Evolutionary conservation across 176 grass and related monocot species (phyloP), one percentile per base, ranked within the genome.

Genomic region (Bolboschoenus planiculmis): DNA sequence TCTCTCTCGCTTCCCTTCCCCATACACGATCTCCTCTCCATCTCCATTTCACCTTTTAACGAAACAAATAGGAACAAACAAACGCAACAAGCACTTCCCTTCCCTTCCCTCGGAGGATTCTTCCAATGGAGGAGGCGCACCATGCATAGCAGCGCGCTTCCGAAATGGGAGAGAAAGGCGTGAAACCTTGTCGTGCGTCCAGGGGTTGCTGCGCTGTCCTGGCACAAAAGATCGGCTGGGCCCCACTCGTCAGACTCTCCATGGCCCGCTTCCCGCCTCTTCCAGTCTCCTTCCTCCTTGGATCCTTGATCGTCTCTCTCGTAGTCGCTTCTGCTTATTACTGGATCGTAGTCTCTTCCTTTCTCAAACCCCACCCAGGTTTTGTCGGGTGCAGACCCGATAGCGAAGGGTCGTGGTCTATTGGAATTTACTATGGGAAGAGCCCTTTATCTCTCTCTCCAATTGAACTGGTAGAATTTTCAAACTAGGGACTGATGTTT

Each of bases 381-480:
- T 71, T 85, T 74, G 50, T 3, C 13, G 96, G 96, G 7, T 99
- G 96, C 84, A 80, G 63, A 3, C 89, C 96, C 74, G 96, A 99
- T 59, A 83, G 92, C 74, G 96, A 99, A 87, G 96, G 96, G 9
- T 99, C 96, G 0, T 99, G 96, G 96, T 79, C 96, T 37, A 66
- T 99, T 57, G 96, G 96, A 73, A 37, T 99, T 44, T 99, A 81
- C 96, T 99, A 99, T 33, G 96, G 96, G 61, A 83, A 80, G 48
- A 95, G 86, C 87, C 96, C 96, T 47, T 66, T 99, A 42, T n/a
- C 88, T 33, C 96, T 99, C 39, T 92, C 86, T 4, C 86, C 96
- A 36, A 99, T 99, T 81, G 96, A 95, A 86, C 90, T 93, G 96
- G 96, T 99, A 80, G 55, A 80, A 66, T 16, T 54, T 59, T n/a